Evolutionary conservation across 192 early-diverging fungal species (phyloP).

Genomic region (Coemansia sp.): DNA sequence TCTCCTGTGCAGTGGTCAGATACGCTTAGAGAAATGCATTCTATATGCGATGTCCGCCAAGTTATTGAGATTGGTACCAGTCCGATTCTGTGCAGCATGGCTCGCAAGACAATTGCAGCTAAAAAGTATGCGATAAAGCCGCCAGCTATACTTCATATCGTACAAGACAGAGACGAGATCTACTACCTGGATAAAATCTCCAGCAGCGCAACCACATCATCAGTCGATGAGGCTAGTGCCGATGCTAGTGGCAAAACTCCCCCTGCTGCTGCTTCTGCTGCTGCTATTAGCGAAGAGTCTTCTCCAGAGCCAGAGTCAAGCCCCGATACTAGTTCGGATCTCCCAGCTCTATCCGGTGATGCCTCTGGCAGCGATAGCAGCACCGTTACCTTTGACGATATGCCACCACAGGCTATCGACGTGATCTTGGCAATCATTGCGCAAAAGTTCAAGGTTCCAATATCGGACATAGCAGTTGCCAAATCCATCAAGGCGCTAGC

Average conservation of each 20-base stretch:
- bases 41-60: slow-evolving; percentile 71
- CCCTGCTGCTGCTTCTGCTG: not conserved
- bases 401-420: slow-evolving; percentile 64
- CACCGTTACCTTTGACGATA: not conserved
- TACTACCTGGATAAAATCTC: slow-evolving; percentile 44
- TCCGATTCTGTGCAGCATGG: slow-evolving; percentile 87
- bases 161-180: slow-evolving; percentile 13
- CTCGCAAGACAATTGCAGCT: slow-evolving; percentile 55
- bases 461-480: slow-evolving; percentile 85
- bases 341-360: not conserved
- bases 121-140: not conserved
- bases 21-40: slow-evolving; percentile 84
- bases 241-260: not conserved
- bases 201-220: slow-evolving; percentile 54
- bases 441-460: slow-evolving; percentile 90
- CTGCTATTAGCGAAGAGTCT: not conserved
- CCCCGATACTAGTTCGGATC: not conserved
- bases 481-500: slow-evolving; percentile 78
- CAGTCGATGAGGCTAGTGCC: not conserved
- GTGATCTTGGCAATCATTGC: slow-evolving; percentile 88
- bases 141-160: slow-evolving; percentile 12
- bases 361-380: slow-evolving; percentile 20
- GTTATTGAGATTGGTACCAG: slow-evolving; percentile 86
- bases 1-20: slow-evolving; percentile 94
- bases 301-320: not conserved